A percentile compares a stretch with the other conserved stretches of the same genome.
These are phyloP conservation scores for Nothophaeocryptopus gaeumannii DNA, from an alignment of 2,329 filamentous ascomycete genomes.

Conservation along the genomic window DNA sequence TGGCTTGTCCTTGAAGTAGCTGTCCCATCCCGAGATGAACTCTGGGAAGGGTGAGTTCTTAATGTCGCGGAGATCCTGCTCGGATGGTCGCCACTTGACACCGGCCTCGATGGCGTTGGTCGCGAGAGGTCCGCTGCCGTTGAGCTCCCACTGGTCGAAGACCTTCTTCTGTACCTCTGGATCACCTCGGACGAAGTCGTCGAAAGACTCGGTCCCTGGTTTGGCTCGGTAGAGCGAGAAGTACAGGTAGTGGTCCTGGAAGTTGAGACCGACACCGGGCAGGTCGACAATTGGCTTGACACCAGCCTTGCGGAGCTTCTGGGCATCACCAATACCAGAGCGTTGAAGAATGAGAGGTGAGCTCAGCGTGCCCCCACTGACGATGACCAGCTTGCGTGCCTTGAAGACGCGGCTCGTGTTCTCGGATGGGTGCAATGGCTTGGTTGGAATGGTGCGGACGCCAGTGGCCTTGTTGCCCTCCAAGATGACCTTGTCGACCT, in stretches of 20 bases:
- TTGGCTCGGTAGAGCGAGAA: slow-evolving; percentile 71
- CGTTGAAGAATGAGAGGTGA: slow-evolving; percentile 73
- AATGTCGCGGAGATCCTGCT: slow-evolving; percentile 65
- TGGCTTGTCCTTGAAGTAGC: slow-evolving; percentile 79
- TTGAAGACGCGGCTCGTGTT: slow-evolving; percentile 57
- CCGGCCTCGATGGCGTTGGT: slow-evolving; percentile 79
- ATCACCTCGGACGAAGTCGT: slow-evolving; percentile 74
- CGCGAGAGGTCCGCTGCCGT: slow-evolving; percentile 72
- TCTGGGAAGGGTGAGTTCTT: slow-evolving; percentile 71
- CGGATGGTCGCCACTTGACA: slow-evolving; percentile 71
- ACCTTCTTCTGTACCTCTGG: slow-evolving; percentile 70
- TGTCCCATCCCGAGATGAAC: slow-evolving; percentile 73
- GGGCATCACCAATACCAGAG: slow-evolving; percentile 68
- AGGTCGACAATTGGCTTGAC: slow-evolving; percentile 69
- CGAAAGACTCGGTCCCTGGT: slow-evolving; percentile 73
- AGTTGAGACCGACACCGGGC: slow-evolving; percentile 71
- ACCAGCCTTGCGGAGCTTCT: slow-evolving; percentile 66
- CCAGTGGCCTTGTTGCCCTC: slow-evolving; percentile 69
- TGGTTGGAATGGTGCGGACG: slow-evolving; percentile 68
- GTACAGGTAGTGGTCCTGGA: slow-evolving; percentile 73
- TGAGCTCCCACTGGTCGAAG: slow-evolving; percentile 74
- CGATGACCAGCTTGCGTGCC: slow-evolving; percentile 71
- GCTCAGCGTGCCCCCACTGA: slow-evolving; percentile 69
- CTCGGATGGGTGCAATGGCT: slow-evolving; percentile 60
- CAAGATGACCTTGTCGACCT: slow-evolving; percentile 73